phyloP scores from a whole-genome alignment of 1,284 basidiomycete species.

The Cryptococcus amylolentus region DNA sequence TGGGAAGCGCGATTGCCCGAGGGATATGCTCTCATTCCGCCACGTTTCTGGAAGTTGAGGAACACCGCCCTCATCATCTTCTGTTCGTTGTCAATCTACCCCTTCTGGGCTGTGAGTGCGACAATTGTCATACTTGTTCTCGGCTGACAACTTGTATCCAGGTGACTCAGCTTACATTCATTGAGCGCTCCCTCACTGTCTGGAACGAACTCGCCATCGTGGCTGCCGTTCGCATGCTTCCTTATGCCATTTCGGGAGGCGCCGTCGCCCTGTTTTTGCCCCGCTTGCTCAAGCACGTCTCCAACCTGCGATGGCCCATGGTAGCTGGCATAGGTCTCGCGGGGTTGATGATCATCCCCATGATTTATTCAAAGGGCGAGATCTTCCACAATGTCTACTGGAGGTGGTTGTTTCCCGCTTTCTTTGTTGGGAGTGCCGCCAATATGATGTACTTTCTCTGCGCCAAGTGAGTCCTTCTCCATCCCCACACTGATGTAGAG shows the following conservation, averaged over 20 bases:
- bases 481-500: neutral
- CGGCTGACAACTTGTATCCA: conserved; percentile 2
- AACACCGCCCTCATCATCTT: conserved; percentile 35
- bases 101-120: conserved; percentile 21
- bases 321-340: conserved; percentile 1
- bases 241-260: conserved; percentile 21
- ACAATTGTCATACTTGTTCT: neutral
- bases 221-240: conserved; percentile 23
- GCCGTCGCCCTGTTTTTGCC: conserved; percentile 25
- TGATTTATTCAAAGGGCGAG: conserved; percentile 8
- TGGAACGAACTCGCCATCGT: conserved; percentile 20
- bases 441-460: conserved; percentile 20
- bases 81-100: conserved; percentile 26
- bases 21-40: conserved; percentile 30
- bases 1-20: conserved; percentile 31
- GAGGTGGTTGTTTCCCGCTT: conserved; percentile 14
- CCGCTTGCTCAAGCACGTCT: conserved; percentile 10
- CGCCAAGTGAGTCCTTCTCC: conserved; percentile 19
- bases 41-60: conserved; percentile 33
- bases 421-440: conserved; percentile 19
- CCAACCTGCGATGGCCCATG: conserved; percentile 6
- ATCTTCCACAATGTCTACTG: conserved; percentile 18
- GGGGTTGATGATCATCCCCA: conserved; percentile 4
- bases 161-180: conserved; percentile 19
- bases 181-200: conserved; percentile 18